Percentiles rank a stretch among this genome's conserved stretches.
Conservation (phyloP, 805 yeast species). For the Zygotorulaspora chibaensis region DNA sequence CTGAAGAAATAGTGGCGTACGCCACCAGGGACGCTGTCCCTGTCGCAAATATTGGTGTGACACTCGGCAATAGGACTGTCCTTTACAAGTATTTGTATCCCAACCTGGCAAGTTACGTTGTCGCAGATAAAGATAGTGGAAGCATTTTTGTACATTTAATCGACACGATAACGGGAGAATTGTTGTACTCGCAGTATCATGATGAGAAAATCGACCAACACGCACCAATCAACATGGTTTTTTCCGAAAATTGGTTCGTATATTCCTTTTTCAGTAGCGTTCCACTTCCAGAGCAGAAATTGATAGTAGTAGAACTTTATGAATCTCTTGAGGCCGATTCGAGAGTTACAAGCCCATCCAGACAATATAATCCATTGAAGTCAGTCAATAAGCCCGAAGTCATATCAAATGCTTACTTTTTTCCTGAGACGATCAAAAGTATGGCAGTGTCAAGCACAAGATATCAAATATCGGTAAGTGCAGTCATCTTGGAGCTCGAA, state of each 20-base stretch:
- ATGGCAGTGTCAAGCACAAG: constrained; percentile 55
- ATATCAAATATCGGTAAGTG: constrained; percentile 64
- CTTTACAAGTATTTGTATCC: constrained; percentile 82
- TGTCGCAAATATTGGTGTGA: constrained; percentile 60
- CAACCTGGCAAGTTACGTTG: constrained; percentile 51
- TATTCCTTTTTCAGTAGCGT: constrained; percentile 54
- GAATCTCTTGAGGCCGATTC: constrained; percentile 57
- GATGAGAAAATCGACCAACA: constrained; percentile 41
- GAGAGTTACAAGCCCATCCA: constrained; percentile 30
- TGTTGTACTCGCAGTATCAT: constrained; percentile 44
- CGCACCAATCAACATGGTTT: constrained; percentile 46
- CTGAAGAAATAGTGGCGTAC: constrained; percentile 40
- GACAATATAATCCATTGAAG: constrained; percentile 16
- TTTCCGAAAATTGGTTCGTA: constrained; percentile 82
- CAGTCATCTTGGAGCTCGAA: constrained; percentile 54
- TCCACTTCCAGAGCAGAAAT: constrained; percentile 50
- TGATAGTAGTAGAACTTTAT: constrained; percentile 74
- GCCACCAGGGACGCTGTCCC: constrained; percentile 39
- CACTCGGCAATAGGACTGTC: constrained; percentile 65
- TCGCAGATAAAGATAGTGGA: constrained; percentile 32
- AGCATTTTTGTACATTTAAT: constrained; percentile 49
- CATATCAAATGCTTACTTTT: constrained; percentile 52
- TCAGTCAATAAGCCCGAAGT: constrained; percentile 43
- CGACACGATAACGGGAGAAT: constrained; percentile 67
- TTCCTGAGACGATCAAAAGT: constrained; percentile 54